phyloP scores from a whole-genome alignment of 1,284 basidiomycete species.

The Sporisorium sorghi region DNA sequence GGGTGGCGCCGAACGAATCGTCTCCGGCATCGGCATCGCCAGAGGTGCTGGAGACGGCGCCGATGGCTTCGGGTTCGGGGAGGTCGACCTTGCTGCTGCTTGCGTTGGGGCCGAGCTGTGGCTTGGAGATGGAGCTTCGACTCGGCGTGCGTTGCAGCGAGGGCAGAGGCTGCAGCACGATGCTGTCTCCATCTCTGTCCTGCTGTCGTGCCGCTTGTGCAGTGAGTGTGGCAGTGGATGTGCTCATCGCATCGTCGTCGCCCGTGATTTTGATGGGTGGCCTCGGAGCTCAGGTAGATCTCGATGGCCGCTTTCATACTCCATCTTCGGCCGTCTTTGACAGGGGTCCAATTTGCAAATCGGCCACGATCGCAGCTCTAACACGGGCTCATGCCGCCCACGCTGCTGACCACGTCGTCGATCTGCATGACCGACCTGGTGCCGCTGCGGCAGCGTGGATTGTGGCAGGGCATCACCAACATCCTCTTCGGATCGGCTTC shows the following conservation, averaged over 20 bases:
- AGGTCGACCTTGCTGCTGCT: not conserved
- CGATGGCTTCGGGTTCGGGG: constrained; percentile 3
- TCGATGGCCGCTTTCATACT: too few relatives aligned
- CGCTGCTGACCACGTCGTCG: constrained; percentile 70
- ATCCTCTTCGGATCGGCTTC: constrained; percentile 67
- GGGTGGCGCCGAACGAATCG: constrained; percentile 20
- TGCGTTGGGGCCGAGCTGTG: not conserved
- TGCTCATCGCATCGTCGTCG: constrained; percentile 11
- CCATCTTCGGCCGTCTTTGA: not conserved
- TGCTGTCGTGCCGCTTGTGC: constrained; percentile 1
- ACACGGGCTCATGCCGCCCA: too few relatives aligned
- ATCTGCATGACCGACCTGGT: constrained; percentile 71
- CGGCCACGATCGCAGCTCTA: not conserved
- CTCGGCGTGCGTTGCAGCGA: constrained; percentile 10
- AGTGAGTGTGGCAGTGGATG: constrained; percentile 3
- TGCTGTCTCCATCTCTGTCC: not conserved
- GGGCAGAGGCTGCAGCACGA: constrained; percentile 16
- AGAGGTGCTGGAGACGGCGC: too few relatives aligned
- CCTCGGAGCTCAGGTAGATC: too few relatives aligned
- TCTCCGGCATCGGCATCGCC: constrained; percentile 4
- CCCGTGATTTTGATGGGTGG: too few relatives aligned
- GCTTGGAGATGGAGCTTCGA: constrained; percentile 5
- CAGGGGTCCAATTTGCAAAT: constrained; percentile 8
- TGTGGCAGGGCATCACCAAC: constrained; percentile 70
- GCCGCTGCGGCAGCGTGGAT: constrained; percentile 69